Conservation (phyloP, 192 early-diverging fungal species). For the Obelidium mucronatum region DNA sequence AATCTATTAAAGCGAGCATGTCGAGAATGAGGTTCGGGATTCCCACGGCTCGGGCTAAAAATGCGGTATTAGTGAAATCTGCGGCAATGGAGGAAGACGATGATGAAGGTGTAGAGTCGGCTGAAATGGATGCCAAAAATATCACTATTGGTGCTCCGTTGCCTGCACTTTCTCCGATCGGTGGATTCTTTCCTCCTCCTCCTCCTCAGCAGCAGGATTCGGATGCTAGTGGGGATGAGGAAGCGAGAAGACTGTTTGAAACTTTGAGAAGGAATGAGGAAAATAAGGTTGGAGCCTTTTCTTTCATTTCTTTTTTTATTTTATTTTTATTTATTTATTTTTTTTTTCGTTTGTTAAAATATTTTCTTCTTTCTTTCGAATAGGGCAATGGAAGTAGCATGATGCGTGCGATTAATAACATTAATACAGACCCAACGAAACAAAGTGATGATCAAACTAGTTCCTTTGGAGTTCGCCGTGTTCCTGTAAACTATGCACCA, state of each 20-base stretch:
- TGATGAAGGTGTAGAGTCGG: neutral
- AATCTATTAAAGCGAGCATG: neutral
- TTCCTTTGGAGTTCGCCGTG: neutral
- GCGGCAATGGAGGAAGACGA: constrained; percentile 22
- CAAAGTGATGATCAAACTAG: neutral
- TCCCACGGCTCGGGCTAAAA: neutral
- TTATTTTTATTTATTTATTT: neutral
- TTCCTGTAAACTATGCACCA: constrained; percentile 15
- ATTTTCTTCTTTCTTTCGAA: too few species aligned
- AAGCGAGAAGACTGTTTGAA: neutral
- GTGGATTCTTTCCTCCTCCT: neutral
- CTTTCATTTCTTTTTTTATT: neutral
- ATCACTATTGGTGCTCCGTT: neutral
- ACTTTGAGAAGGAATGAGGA: neutral
- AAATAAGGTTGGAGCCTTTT: neutral
- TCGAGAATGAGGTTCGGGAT: neutral
- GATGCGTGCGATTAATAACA: neutral
- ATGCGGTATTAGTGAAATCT: neutral
- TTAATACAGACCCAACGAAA: neutral
- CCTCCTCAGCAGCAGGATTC: neutral
- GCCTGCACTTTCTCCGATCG: neutral
- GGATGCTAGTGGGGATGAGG: neutral
- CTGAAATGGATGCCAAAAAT: neutral
- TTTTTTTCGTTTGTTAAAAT: too few species aligned
- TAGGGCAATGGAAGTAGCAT: neutral